These are phyloP conservation scores for Solanum appendiculatum DNA, from an alignment of 257 asterid species.

Conservation along the genomic window DNA sequence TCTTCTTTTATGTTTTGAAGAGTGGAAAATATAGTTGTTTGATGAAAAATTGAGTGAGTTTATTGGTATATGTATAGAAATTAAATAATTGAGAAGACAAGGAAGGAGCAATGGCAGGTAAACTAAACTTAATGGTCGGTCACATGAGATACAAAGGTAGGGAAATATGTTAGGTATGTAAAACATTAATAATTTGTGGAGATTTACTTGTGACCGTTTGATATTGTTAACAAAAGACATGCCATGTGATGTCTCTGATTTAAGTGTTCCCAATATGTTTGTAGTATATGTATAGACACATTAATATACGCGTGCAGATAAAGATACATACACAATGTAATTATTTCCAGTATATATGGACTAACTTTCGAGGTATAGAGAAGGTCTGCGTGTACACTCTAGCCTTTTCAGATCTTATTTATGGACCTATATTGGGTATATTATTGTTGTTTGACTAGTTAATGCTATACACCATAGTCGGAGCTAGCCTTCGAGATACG, in stretches of 20 bases:
- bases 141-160: constrained; percentile 64
- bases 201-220: constrained; percentile 6
- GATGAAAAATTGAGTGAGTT: neutral
- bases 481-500: neutral
- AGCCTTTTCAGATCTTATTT: too few species aligned
- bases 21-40: neutral
- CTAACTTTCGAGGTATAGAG: too few species aligned
- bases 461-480: too few species aligned
- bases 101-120: constrained; percentile 31
- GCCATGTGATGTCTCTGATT: constrained; percentile 53
- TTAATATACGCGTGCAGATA: neutral
- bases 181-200: neutral
- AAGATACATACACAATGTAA: neutral
- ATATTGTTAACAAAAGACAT: constrained; percentile 17
- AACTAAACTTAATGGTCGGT: constrained; percentile 47
- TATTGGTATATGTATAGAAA: constrained; percentile 5
- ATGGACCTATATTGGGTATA: neutral
- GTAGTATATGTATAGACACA: neutral
- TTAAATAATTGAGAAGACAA: neutral
- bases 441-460: neutral
- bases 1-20: neutral
- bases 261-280: neutral
- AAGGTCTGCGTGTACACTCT: too few species aligned
- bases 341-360: neutral
- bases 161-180: constrained; percentile 30